Conservation (phyloP, 1,284 basidiomycete species). For the Pyrrhoderma lamaoense region DNA sequence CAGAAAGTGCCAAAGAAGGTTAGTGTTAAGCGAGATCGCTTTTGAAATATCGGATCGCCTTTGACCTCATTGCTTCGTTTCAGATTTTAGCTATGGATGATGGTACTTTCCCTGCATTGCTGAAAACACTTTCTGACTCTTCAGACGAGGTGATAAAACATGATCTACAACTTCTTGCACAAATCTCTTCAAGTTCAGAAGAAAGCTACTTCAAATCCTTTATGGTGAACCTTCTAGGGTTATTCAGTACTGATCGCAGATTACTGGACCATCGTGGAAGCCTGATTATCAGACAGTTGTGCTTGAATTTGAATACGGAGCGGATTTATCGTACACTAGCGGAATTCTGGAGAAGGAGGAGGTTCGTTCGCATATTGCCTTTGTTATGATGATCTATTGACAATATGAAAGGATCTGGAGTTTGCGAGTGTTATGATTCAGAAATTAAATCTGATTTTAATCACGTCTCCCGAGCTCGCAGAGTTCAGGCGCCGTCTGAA, state of each 20-base stretch:
- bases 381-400: not conserved
- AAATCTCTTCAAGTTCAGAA: constrained; percentile 91
- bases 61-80: not conserved
- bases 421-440: constrained; percentile 97
- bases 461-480: constrained; percentile 90
- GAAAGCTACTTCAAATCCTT: constrained; percentile 94
- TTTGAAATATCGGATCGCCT: not conserved
- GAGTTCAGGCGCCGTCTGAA: constrained; percentile 92
- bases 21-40: constrained; percentile 12
- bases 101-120: constrained; percentile 89
- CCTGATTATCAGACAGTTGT: constrained; percentile 93
- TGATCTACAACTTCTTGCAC: constrained; percentile 91
- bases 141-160: constrained; percentile 97
- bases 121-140: constrained; percentile 94
- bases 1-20: constrained; percentile 95
- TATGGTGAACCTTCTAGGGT: constrained; percentile 89
- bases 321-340: constrained; percentile 94
- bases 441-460: constrained; percentile 94
- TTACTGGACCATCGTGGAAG: constrained; percentile 90
- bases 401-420: constrained; percentile 75
- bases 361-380: constrained; percentile 37
- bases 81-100: constrained; percentile 95
- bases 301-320: constrained; percentile 91
- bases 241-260: constrained; percentile 92
- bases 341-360: constrained; percentile 98